A percentile compares a stretch with the other conserved stretches of the same genome.
Conservation (phyloP, 2,329 filamentous ascomycete genomes). For the Didymella sp. region DNA sequence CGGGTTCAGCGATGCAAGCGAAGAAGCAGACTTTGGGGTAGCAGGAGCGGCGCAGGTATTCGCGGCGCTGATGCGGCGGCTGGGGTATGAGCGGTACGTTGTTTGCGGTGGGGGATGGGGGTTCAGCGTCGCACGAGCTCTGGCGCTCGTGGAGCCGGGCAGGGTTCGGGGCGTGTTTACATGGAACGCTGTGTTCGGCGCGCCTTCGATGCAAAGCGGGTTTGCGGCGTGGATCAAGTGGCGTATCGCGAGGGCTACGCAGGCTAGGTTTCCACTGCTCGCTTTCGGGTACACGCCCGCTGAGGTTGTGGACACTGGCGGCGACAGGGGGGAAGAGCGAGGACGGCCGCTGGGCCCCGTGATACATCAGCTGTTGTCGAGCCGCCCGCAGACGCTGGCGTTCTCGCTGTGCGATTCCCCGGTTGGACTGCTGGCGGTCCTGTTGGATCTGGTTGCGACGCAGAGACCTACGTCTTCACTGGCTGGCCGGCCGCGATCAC, state of each 20-base stretch:
- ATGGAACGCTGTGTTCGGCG: slow-evolving; percentile 62
- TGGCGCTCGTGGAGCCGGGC: slow-evolving; percentile 58
- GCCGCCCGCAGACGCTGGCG: slow-evolving; percentile 46
- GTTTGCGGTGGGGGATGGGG: slow-evolving; percentile 62
- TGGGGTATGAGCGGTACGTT: slow-evolving; percentile 67
- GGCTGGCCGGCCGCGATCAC: slow-evolving; percentile 33
- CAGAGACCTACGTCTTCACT: slow-evolving; percentile 25
- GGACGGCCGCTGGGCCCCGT: slow-evolving; percentile 20
- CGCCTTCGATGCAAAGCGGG: slow-evolving; percentile 56
- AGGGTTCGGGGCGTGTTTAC: slow-evolving; percentile 68
- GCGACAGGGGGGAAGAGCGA: neutral
- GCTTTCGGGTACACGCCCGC: slow-evolving; percentile 63
- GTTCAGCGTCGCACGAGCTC: slow-evolving; percentile 51
- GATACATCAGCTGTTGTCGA: slow-evolving; percentile 38
- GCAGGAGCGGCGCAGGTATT: slow-evolving; percentile 63
- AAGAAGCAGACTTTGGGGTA: slow-evolving; percentile 59
- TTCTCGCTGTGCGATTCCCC: slow-evolving; percentile 51
- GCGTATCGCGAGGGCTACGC: slow-evolving; percentile 57
- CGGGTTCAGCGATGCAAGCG: slow-evolving; percentile 70
- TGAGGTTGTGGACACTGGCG: slow-evolving; percentile 39
- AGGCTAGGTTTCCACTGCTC: slow-evolving; percentile 52
- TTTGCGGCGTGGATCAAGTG: slow-evolving; percentile 63
- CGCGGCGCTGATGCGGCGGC: slow-evolving; percentile 64
- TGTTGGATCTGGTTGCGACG: slow-evolving; percentile 45
- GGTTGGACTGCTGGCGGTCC: slow-evolving; percentile 42